Base-by-base conservation (phyloP, 495 filamentous ascomycete genomes). In the Astrothelium macrocarpum region DNA sequence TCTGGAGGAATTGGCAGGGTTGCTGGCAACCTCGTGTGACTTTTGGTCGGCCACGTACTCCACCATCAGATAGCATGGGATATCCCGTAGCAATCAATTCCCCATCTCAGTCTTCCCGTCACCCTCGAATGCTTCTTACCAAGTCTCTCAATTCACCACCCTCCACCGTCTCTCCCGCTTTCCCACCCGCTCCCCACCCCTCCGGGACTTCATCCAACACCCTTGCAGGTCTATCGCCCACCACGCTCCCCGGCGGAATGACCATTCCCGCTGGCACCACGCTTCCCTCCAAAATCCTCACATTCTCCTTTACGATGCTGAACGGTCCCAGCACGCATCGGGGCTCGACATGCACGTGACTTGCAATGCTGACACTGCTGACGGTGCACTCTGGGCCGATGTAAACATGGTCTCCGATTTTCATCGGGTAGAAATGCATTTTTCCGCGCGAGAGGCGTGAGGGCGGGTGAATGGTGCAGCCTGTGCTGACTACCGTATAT, bases 331-430 rank as follows among this genome's bases (percentile, higher is more conserved):
- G 75, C 4, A 88, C 87, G 34, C 82, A 85, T 45, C 84, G 81
- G 23, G 79, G 79, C 23, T 89, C 92, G 68, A 98, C 87, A 68
- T 89, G 80, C 5, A 96, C 92, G 76, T 96, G 90, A 59, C 62
- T 67, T 4, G 68, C 65, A 25, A 78, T 76, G 3, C 39, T 34
- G 9, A 62, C 31, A 14, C 64, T 49, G 11, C 60, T 65, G 23
- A 71, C 59, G 59, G 64, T 53, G 14, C 61, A 61, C 79, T 87
- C 10, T 65, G 86, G 82, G 31, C 90, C 90, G 45, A 98, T 81
- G 72, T 90, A 96, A 64, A 95, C 90, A 74, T 97, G 91, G 70
- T 96, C 89, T 36, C 91, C 91, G 62, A 98, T 89, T 72, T 92
- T 90, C 65, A 95, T 85, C 46, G 91, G 90, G 68, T 88, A 89